Base-by-base conservation (phyloP, 2,329 filamentous ascomycete genomes). In the Thelonectria discophora region DNA sequence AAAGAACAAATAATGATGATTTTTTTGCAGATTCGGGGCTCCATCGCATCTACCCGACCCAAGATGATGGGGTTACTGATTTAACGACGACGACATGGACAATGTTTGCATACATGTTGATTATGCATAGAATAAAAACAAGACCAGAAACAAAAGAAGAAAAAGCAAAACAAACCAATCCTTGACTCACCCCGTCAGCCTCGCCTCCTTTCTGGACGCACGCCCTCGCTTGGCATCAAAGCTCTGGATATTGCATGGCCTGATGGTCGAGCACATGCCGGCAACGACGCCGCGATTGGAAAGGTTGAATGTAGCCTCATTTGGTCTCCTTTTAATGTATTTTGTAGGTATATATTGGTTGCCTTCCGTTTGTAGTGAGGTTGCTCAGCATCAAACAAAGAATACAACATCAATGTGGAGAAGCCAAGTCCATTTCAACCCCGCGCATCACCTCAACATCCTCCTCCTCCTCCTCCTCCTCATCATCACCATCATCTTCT, bases 261-360 rank as follows among this genome's bases (percentile, higher is more conserved):
- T 71, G 68, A 71, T 71, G 43, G 60, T 54, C 53, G 55, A 67
- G 60, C 65, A 66, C 65, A 70, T 63, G 66, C 66, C 67, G 58
- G 63, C 56, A 50, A 49, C 55, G 64, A 53, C 60, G 52, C 56
- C 55, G 40, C 46, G 24, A 64, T 67, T 69, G 65, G 64, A 27
- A 52, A 62, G 21, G 30, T 52, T 46, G n/a, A 40, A 21, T 54
- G 58, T 49, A 54, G 60, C 46, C 20, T 53, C 56, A 51, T 50
- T n/a, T n/a, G n/a, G n/a, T n/a, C n/a, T n/a, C n/a, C n/a, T n/a
- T n/a, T n/a, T n/a, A n/a, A n/a, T n/a, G n/a, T n/a, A n/a, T n/a
- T n/a, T n/a, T n/a, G 15, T 21, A 30, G 30, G 40, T 63, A 60
- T 60, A 60, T 63, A 60, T 58, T 40, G 18, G n/a, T 42, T 40